Evolutionary conservation across 495 filamentous ascomycete species (phyloP).

Genomic region (Lepraria neglecta): DNA sequence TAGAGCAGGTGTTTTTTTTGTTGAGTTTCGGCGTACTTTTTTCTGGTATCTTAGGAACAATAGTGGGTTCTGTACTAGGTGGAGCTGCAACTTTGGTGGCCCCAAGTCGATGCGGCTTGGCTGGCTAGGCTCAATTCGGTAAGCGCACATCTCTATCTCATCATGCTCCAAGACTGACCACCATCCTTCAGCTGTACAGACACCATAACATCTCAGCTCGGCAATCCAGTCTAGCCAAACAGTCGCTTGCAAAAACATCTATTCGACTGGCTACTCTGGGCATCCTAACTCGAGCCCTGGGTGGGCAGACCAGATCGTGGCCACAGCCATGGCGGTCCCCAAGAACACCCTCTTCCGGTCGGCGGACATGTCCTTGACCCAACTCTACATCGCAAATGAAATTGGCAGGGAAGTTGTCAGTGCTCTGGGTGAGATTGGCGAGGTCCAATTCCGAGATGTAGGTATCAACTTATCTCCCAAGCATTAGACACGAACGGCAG

Average conservation of each 20-base stretch:
- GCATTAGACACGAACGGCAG: conserved; percentile 2
- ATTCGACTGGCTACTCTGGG: background rate
- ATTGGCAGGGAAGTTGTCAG: conserved; percentile 96
- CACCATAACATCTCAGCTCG: background rate
- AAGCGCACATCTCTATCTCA: too few species aligned
- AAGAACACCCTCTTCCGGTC: conserved; percentile 98
- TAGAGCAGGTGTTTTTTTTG: too few species aligned
- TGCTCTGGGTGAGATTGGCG: conserved; percentile 88
- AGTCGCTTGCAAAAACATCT: background rate
- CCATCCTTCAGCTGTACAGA: background rate
- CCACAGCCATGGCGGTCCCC: conserved; percentile 40
- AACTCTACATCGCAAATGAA: conserved; percentile 98
- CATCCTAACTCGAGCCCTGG: background rate
- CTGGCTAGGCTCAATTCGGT: too few species aligned
- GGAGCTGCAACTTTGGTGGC: too few species aligned
- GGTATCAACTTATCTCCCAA: conserved; percentile 31
- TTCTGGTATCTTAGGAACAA: too few species aligned
- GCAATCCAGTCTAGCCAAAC: background rate
- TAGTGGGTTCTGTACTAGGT: too few species aligned
- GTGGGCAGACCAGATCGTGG: background rate
- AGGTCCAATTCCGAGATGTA: conserved; percentile 96
- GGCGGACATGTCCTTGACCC: conserved; percentile 99
- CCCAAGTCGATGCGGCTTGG: too few species aligned
- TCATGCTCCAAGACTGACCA: too few species aligned
- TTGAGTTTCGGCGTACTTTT: too few species aligned